These are phyloP conservation scores for Crucihimalaya himalaica DNA, from an alignment of 345 rosid genomes.

Conservation along the genomic window DNA sequence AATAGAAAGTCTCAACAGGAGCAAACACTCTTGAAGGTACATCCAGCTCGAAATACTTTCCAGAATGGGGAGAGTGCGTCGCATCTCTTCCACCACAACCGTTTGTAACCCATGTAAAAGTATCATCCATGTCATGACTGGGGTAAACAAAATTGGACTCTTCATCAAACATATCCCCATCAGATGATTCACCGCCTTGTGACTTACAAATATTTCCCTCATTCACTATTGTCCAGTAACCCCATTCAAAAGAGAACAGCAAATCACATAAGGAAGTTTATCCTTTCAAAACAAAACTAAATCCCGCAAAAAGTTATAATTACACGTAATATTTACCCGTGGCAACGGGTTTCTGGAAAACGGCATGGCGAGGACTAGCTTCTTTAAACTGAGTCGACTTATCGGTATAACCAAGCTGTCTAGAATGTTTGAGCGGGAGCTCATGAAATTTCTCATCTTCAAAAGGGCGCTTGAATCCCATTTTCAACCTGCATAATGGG, in stretches of 20 bases:
- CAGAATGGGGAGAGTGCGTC: slow-evolving; percentile 39
- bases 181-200: slow-evolving; percentile 38
- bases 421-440: slow-evolving; percentile 49
- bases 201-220: slow-evolving; percentile 32
- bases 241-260: slow-evolving; percentile 25
- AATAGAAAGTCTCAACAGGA: slow-evolving; percentile 39
- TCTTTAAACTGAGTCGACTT: slow-evolving; percentile 40
- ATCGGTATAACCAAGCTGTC: slow-evolving; percentile 42
- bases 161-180: slow-evolving; percentile 35
- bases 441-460: slow-evolving; percentile 49
- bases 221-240: slow-evolving; percentile 37
- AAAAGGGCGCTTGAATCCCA: slow-evolving; percentile 60
- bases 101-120: slow-evolving; percentile 39
- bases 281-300: slow-evolving; percentile 1
- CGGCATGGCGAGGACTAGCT: slow-evolving; percentile 34
- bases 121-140: slow-evolving; percentile 40
- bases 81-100: slow-evolving; percentile 44
- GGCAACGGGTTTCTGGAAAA: slow-evolving; percentile 21
- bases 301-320: slow-evolving; percentile 1
- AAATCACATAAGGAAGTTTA: slow-evolving; percentile 1
- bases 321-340: slow-evolving; percentile 39
- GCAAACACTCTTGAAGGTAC: slow-evolving; percentile 39
- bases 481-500: slow-evolving; percentile 32
- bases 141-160: slow-evolving; percentile 33
- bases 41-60: slow-evolving; percentile 39